Evolutionary conservation across 2,329 filamentous ascomycete species (phyloP).

Genomic region (Alternaria sp.): DNA sequence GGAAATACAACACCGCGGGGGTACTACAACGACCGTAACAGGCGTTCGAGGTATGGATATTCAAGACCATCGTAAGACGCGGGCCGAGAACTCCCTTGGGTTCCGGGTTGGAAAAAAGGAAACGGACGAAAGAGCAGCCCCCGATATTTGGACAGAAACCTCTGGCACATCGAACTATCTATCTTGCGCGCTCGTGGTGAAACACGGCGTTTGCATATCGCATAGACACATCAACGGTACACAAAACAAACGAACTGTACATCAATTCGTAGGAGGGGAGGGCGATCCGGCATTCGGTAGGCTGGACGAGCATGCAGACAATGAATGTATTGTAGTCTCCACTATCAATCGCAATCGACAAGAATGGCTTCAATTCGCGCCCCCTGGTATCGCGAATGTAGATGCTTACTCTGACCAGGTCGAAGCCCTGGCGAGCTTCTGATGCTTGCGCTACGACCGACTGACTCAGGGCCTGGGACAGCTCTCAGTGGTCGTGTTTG

Average conservation of each 20-base stretch:
- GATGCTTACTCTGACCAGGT: not conserved
- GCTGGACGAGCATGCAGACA: not conserved
- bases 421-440: not conserved
- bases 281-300: not conserved
- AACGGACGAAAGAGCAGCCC: not conserved
- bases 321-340: not conserved
- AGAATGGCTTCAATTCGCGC: not conserved
- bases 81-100: not conserved
- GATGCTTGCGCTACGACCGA: not conserved
- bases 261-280: not conserved
- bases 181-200: not conserved
- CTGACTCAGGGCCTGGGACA: not conserved
- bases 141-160: not conserved
- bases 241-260: not conserved
- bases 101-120: not conserved
- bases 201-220: not conserved
- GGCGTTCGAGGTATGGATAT: not conserved
- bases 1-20: not conserved
- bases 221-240: not conserved
- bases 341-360: not conserved
- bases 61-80: not conserved
- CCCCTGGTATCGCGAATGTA: not conserved
- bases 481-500: not conserved
- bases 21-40: not conserved
- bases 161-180: not conserved